Conservation (phyloP, 352 stramenopile species). For the Globisporangium spinosum region DNA sequence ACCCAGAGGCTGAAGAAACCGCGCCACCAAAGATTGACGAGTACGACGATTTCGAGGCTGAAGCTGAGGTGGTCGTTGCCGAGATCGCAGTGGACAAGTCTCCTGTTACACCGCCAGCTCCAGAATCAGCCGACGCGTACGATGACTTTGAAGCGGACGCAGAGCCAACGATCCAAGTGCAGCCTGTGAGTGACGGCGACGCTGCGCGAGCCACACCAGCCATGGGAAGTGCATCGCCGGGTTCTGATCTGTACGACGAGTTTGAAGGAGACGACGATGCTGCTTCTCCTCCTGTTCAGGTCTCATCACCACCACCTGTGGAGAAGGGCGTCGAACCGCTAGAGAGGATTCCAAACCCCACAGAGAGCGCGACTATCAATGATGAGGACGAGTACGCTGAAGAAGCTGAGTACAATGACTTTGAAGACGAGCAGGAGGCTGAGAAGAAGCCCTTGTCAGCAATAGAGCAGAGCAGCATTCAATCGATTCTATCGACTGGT, state of each 20-base stretch:
- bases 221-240: not conserved
- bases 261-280: slow-evolving; percentile 11
- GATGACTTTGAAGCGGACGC: slow-evolving; percentile 11
- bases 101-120: not conserved
- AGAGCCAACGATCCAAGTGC: slow-evolving; percentile 1
- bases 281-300: not conserved
- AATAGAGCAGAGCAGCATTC: not conserved
- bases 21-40: not conserved
- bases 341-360: not conserved
- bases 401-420: slow-evolving; percentile 47
- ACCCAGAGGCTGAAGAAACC: not conserved
- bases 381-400: slow-evolving; percentile 33
- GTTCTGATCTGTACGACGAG: slow-evolving; percentile 13
- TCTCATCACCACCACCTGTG: not conserved
- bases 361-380: slow-evolving; percentile 4
- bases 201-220: not conserved
- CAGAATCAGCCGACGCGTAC: slow-evolving; percentile 5
- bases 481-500: slow-evolving; percentile 9
- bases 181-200: not conserved
- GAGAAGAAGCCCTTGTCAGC: not conserved
- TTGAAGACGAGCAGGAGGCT: slow-evolving; percentile 21
- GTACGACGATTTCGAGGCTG: slow-evolving; percentile 8
- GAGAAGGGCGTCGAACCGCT: not conserved
- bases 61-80: not conserved
- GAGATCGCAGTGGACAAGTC: not conserved